phyloP scores from a whole-genome alignment of 805 yeast genomes.

The Cyberlindnera euphorbiae region DNA sequence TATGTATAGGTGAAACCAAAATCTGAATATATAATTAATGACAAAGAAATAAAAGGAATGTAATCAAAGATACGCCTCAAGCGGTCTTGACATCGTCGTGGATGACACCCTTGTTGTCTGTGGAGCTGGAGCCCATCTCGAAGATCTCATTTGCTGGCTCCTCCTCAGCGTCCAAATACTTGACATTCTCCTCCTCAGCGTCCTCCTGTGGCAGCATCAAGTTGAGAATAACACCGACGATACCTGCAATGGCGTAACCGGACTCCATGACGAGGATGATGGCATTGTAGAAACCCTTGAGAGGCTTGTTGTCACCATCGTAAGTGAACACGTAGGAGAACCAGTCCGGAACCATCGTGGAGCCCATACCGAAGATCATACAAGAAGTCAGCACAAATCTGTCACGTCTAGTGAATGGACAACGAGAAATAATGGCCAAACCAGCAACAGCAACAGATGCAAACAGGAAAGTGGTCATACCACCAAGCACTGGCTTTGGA shows the following conservation, averaged over 20 bases:
- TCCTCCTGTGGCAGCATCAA: slow-evolving; percentile 56
- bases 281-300: slow-evolving; percentile 61
- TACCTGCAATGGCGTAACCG: slow-evolving; percentile 67
- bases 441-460: slow-evolving; percentile 76
- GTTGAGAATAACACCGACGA: slow-evolving; percentile 58
- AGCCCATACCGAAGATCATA: slow-evolving; percentile 61
- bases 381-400: slow-evolving; percentile 65
- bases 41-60: not conserved
- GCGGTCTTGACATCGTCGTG: not conserved
- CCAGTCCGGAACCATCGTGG: slow-evolving; percentile 63
- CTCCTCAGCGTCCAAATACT: slow-evolving; percentile 18
- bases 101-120: slow-evolving; percentile 3
- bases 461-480: slow-evolving; percentile 81
- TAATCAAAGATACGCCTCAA: not conserved
- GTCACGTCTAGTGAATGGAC: slow-evolving; percentile 62
- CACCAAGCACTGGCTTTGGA: slow-evolving; percentile 78
- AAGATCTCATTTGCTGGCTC: slow-evolving; percentile 9
- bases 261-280: slow-evolving; percentile 65
- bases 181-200: slow-evolving; percentile 27
- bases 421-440: slow-evolving; percentile 52
- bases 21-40: too few relatives aligned
- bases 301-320: slow-evolving; percentile 47
- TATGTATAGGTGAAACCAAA: too few relatives aligned
- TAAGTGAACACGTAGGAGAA: slow-evolving; percentile 62
- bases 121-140: slow-evolving; percentile 14